A percentile compares a stretch with the other conserved stretches of the same genome.
phyloP scores from a whole-genome alignment of 208 protist species.

The Phytomonas sp. region DNA sequence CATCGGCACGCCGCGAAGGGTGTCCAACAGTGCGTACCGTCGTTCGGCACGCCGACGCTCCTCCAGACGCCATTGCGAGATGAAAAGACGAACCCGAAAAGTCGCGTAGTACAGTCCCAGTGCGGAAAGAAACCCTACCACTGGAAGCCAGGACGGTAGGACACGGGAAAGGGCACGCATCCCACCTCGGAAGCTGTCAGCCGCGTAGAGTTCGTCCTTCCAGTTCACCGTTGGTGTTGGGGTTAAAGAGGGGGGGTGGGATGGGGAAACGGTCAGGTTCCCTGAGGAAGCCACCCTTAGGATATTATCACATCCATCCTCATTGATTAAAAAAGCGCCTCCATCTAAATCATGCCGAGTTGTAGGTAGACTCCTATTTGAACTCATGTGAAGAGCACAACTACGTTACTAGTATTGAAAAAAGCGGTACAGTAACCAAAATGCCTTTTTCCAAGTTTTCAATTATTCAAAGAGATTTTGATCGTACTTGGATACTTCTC shows the following conservation, averaged over 20 bases:
- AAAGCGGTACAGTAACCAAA: not conserved
- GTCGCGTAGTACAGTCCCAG: conserved; percentile 47
- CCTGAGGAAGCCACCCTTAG: not conserved
- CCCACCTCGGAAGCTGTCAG: conserved; percentile 44
- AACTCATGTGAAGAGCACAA: not conserved
- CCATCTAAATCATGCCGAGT: not conserved
- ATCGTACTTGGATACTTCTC: not conserved
- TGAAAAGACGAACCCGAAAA: conserved; percentile 63
- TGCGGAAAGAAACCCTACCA: conserved; percentile 27
- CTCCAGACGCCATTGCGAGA: conserved; percentile 63
- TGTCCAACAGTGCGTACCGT: conserved; percentile 64
- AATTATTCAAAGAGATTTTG: not conserved
- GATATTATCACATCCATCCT: not conserved
- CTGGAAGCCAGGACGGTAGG: conserved; percentile 64
- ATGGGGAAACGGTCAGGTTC: not conserved
- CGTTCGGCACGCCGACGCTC: conserved; percentile 61
- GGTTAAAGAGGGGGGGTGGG: not conserved
- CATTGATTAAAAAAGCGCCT: not conserved
- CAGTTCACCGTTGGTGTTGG: conserved; percentile 4
- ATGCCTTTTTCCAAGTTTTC: not conserved
- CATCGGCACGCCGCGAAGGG: conserved; percentile 31
- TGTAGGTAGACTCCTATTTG: not conserved
- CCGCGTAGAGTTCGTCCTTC: conserved; percentile 52
- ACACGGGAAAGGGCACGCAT: conserved; percentile 35
- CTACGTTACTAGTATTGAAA: not conserved